Conservation (phyloP, 2,329 filamentous ascomycete genomes). For the Microdochium bolleyi region DNA sequence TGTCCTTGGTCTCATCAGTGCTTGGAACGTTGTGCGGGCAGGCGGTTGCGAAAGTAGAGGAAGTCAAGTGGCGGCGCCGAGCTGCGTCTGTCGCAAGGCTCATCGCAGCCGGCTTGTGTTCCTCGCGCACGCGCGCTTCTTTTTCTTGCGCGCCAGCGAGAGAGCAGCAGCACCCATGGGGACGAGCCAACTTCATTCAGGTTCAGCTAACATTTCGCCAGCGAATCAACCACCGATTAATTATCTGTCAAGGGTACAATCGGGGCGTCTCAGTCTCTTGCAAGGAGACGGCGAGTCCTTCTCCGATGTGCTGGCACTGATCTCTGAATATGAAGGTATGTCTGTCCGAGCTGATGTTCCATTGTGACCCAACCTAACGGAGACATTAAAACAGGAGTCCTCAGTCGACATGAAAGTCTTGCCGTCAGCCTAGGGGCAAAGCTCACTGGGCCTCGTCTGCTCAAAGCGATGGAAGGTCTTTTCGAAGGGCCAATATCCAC, state of each 20-base stretch:
- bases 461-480: slow-evolving; percentile 78
- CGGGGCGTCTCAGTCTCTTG: slow-evolving; percentile 39
- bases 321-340: slow-evolving; percentile 68
- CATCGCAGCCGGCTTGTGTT: too few species aligned
- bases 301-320: slow-evolving; percentile 61
- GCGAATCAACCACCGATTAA: slow-evolving; percentile 33
- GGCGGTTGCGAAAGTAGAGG: too few species aligned
- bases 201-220: slow-evolving; percentile 2
- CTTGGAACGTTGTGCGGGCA: neutral
- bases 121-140: too few species aligned
- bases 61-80: too few species aligned
- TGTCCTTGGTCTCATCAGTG: neutral
- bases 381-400: slow-evolving; percentile 46
- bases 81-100: too few species aligned
- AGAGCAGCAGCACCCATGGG: too few species aligned
- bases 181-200: neutral
- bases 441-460: slow-evolving; percentile 71
- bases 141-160: too few species aligned
- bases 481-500: slow-evolving; percentile 71
- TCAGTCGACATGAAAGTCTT: slow-evolving; percentile 79
- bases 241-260: slow-evolving; percentile 38
- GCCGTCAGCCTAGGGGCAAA: slow-evolving; percentile 79
- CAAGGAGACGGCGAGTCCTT: slow-evolving; percentile 59
- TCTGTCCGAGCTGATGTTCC: slow-evolving; percentile 1
- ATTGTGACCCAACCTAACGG: too few species aligned